Conservation (phyloP, 2,329 filamentous ascomycete species). For the Sporothrix pallida region DNA sequence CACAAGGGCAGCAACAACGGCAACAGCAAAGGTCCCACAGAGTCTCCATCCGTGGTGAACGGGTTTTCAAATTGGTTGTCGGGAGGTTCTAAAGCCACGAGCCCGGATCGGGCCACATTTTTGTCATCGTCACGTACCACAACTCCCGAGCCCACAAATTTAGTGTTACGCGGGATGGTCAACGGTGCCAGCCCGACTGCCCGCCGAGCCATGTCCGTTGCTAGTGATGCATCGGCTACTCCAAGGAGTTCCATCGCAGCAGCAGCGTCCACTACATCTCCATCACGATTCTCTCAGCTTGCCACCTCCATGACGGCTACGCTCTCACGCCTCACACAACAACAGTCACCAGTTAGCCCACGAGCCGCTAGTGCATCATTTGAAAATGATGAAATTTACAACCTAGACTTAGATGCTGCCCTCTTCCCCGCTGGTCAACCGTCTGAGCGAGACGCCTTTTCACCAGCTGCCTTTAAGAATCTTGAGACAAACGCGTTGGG, state of each 20-base stretch:
- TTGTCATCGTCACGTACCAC: conserved; percentile 21
- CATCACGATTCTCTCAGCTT: conserved; percentile 55
- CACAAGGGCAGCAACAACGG: conserved; percentile 8
- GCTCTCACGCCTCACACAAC: conserved; percentile 48
- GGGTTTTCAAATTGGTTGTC: conserved; percentile 35
- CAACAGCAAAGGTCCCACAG: background rate
- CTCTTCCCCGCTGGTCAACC: conserved; percentile 57
- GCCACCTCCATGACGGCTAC: conserved; percentile 54
- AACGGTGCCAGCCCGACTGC: conserved; percentile 1
- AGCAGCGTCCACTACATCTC: conserved; percentile 36
- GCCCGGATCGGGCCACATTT: conserved; percentile 27
- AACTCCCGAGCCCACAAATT: conserved; percentile 31
- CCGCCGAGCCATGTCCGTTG: conserved; percentile 40
- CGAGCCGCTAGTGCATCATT: conserved; percentile 28
- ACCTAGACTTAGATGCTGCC: conserved; percentile 60
- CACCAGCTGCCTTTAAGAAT: conserved; percentile 65
- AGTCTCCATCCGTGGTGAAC: background rate
- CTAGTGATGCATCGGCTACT: conserved; percentile 36
- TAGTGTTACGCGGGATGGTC: background rate
- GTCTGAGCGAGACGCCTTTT: conserved; percentile 57
- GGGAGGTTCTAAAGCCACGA: conserved; percentile 28
- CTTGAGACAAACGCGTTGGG: conserved; percentile 63
- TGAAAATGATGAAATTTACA: conserved; percentile 59
- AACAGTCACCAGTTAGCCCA: conserved; percentile 38
- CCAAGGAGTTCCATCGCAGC: conserved; percentile 14